phyloP scores from a whole-genome alignment of 1,284 basidiomycete genomes.

The Leccinum cinnamomeum region DNA sequence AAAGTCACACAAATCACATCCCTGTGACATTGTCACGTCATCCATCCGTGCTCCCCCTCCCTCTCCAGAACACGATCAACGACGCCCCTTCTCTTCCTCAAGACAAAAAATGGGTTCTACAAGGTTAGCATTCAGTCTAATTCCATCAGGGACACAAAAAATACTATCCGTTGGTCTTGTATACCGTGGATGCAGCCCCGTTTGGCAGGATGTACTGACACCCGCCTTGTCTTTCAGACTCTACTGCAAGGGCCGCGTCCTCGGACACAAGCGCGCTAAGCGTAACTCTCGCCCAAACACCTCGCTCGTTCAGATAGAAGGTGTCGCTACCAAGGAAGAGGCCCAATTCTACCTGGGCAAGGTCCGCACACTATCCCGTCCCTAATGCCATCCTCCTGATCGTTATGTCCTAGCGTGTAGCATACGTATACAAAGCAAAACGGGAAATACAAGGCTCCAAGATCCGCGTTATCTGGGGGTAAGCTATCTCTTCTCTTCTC shows the following conservation, averaged over 20 bases:
- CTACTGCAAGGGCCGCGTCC: constrained; percentile 95
- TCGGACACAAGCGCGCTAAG: constrained; percentile 98
- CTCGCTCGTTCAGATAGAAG: constrained; percentile 96
- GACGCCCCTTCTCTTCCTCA: constrained; percentile 43
- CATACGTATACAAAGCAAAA: constrained; percentile 97
- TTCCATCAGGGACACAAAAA: constrained; percentile 13
- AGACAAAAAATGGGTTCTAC: constrained; percentile 70
- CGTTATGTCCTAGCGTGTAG: constrained; percentile 69
- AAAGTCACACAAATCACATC: constrained; percentile 20
- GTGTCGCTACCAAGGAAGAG: constrained; percentile 91
- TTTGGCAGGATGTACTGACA: constrained; percentile 24
- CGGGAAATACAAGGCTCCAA: constrained; percentile 90
- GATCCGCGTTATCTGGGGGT: constrained; percentile 98
- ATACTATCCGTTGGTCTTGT: constrained; percentile 25
- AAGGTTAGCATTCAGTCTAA: constrained; percentile 52
- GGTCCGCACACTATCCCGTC: constrained; percentile 51
- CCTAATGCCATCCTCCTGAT: not conserved
- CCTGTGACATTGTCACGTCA: constrained; percentile 33
- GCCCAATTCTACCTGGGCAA: constrained; percentile 99
- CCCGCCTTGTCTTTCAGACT: constrained; percentile 55
- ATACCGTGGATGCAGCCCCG: constrained; percentile 32
- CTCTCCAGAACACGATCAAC: constrained; percentile 24
- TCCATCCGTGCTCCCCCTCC: constrained; percentile 7
- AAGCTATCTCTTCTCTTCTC: constrained; percentile 30
- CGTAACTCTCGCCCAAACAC: constrained; percentile 95